These are phyloP conservation scores for Lactuca saligna DNA, from an alignment of 129 eudicot genomes.

Conservation along the genomic window DNA sequence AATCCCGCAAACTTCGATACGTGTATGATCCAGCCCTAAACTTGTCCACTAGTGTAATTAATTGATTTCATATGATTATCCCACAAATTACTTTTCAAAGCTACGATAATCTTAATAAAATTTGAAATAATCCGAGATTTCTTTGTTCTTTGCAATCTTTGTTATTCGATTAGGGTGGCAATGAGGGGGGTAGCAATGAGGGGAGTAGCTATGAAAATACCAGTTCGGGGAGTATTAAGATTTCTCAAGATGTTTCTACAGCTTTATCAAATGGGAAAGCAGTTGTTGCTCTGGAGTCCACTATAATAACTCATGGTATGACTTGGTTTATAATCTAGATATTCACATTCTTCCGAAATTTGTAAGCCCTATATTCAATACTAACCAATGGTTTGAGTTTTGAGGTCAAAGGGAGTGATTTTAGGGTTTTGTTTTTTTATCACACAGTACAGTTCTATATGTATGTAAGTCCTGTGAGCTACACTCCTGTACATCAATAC, in stretches of 20 bases:
- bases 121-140: neutral
- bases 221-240: conserved; percentile 42
- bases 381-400: neutral
- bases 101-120: neutral
- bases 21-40: conserved; percentile 19
- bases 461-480: neutral
- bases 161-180: conserved; percentile 42
- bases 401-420: neutral
- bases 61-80: neutral
- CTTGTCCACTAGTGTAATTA: neutral
- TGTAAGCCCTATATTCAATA: neutral
- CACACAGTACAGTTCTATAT: neutral
- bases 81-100: neutral
- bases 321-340: conserved; percentile 6
- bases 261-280: conserved; percentile 75
- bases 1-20: neutral
- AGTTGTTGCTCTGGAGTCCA: conserved; percentile 96
- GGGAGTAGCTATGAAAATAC: conserved; percentile 26
- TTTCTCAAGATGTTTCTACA: conserved; percentile 66
- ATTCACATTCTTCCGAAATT: neutral
- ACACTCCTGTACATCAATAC: neutral
- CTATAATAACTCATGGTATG: conserved; percentile 92
- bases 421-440: neutral
- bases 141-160: neutral
- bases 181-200: conserved; percentile 39